Evolutionary conservation across 1,139 yeast genomes (phyloP), one percentile per base, ranked within the genome.

Genomic region (Taiozyma sp.): DNA sequence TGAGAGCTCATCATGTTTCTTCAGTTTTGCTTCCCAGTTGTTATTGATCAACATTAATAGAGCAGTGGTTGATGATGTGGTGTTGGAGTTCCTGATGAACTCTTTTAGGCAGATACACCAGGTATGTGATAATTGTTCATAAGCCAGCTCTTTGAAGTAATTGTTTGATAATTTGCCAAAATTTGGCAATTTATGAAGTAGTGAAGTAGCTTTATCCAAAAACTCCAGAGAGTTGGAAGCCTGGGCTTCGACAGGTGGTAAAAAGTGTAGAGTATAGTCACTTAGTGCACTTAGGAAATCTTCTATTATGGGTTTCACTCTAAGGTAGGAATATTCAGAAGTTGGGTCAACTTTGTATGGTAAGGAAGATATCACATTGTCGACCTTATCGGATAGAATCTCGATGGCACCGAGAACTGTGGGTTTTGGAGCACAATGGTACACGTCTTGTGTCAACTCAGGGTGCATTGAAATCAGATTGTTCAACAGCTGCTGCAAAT

Each of bases 251-350:
- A 81, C 76, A 10, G 96, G 96, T 24, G 96, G 96, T 55, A 91
- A 74, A 64, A 86, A 87, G 62, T 81, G 84, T 56, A 87, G 74
- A 8, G 90, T 83, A 65, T 85, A 91, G 68, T 91, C 98, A 43
- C 88, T 81, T 50, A 92, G 71, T 46, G 95, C 84, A 60, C 80
- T 78, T 56, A 90, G 77, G 62, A 92, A 89, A 61, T 89, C 96
- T 57, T 83, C 79, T 54, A 91, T 77, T 52, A 74, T 70, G 2
- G 90, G 83, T 62, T 89, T 85, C 51, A 92, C 87, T 53, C 98
- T 76, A 53, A 89, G 74, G 68, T 85, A 93, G n/a, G 96, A 85
- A 65, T 93, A 93, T 67, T 92, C 98, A 49, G 87, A 82, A 48
- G 78, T 75, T 23, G 76, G 72, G 59, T 86, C 90, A 55, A 89